Evolutionary conservation across 2,329 filamentous ascomycete species (phyloP), one percentile per base, ranked within the genome.

Genomic region (Fusarium stilboides): DNA sequence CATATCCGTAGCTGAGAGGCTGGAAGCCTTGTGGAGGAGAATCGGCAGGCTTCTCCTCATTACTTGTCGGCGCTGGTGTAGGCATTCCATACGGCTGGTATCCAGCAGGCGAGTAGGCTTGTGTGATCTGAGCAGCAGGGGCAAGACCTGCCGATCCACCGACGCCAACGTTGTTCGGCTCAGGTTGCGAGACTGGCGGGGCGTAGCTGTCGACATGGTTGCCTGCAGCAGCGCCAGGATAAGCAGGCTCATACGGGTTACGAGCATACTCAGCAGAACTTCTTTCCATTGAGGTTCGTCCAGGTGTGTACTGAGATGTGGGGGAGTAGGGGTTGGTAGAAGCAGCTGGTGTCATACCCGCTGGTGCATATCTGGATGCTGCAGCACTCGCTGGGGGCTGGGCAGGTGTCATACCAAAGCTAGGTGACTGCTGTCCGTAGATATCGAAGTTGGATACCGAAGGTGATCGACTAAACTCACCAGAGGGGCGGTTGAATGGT

Each of bases 401-500:
- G 14, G 75, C 70, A 6, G 77, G 57, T 19, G 72, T 71, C 64
- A 74, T 67, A 7, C 74, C 65, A 43, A 78, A 80, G 26, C 70
- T 69, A 12, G 80, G 76, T 1, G 79, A 77, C 7, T 75, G 79
- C 54, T 87, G 88, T 7, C 90, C 90, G 76, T 96, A 97, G 8
- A 92, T 80, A 70, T 98, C 94, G 45, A 93, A 89, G 72, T 87
- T 89, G 6, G 87, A 88, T 78, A 78, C 86, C 6, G 92, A 96
- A 5, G 92, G 90, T 3, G 91, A 89, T 42, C 92, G 87, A 76
- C 92, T 91, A 8, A 92, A 92, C 3, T 92, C 92, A 31, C 89
- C 89, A 28, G 92, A 86, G 53, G 98, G 89, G 55, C 91, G 91
- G 9, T 92, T 91, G 78, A 99, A 98, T 2, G 94, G 94, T 0